Evolutionary conservation across 1,284 basidiomycete genomes (phyloP).

Genomic region (Sutorius eximius): DNA sequence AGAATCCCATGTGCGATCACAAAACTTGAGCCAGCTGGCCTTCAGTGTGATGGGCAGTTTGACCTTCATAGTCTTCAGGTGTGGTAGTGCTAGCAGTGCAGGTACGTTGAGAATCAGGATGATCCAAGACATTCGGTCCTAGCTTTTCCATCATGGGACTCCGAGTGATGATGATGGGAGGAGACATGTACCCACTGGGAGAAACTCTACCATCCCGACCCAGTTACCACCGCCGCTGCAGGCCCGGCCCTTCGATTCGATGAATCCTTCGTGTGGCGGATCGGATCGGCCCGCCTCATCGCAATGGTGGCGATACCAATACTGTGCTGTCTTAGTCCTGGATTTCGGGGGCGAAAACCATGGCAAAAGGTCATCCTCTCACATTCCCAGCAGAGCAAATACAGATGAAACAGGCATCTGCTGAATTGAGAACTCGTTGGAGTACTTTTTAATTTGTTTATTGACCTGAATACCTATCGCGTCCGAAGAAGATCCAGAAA

Average conservation of each 20-base stretch:
- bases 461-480: conserved; percentile 2
- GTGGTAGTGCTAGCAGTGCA: conserved; percentile 45
- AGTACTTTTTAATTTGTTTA: conserved; percentile 19
- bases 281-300: too few relatives aligned
- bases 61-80: conserved; percentile 55
- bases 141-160: conserved; percentile 23
- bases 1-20: conserved; percentile 59
- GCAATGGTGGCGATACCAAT: too few relatives aligned
- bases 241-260: conserved; percentile 51
- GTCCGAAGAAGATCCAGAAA: background rate
- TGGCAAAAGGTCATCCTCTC: background rate
- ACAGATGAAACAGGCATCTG: conserved; percentile 23
- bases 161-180: background rate
- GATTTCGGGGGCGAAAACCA: too few relatives aligned
- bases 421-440: conserved; percentile 21
- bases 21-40: conserved; percentile 54
- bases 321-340: too few relatives aligned
- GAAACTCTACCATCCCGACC: conserved; percentile 59
- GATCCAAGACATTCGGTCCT: background rate
- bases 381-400: background rate
- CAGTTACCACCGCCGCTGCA: conserved; percentile 58
- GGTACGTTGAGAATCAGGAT: background rate
- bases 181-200: conserved; percentile 46
- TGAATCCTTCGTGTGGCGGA: conserved; percentile 49
- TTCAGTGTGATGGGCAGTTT: conserved; percentile 53